These are phyloP conservation scores for Cylindrodendrum hubeiense DNA, from an alignment of 2,329 filamentous ascomycete species.

Conservation along the genomic window DNA sequence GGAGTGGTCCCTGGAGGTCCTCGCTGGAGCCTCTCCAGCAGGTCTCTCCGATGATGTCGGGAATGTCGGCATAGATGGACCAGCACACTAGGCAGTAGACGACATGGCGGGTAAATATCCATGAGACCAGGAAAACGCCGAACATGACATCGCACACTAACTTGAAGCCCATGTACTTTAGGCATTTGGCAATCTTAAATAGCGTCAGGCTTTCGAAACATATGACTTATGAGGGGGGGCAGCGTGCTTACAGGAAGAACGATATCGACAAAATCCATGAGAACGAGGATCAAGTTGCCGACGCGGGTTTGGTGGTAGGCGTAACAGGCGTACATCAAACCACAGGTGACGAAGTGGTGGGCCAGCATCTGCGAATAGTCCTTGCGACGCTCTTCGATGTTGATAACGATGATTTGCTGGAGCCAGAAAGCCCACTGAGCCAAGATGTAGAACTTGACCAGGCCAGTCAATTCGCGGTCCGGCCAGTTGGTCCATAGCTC, in stretches of 20 bases:
- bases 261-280: slow-evolving; percentile 94
- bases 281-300: slow-evolving; percentile 85
- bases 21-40: slow-evolving; percentile 16
- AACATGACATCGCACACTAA: slow-evolving; percentile 84
- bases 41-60: slow-evolving; percentile 14
- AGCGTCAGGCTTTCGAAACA: not conserved
- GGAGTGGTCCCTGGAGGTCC: slow-evolving; percentile 6
- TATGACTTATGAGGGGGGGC: not conserved
- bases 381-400: slow-evolving; percentile 93
- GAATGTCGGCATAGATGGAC: slow-evolving; percentile 58
- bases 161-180: slow-evolving; percentile 87
- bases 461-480: slow-evolving; percentile 75
- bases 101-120: slow-evolving; percentile 85
- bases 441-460: slow-evolving; percentile 90
- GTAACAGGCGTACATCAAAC: slow-evolving; percentile 84
- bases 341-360: slow-evolving; percentile 90
- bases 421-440: slow-evolving; percentile 92
- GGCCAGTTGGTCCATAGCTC: slow-evolving; percentile 90
- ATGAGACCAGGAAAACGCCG: slow-evolving; percentile 84
- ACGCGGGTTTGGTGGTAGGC: slow-evolving; percentile 88
- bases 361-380: slow-evolving; percentile 96
- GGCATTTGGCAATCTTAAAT: slow-evolving; percentile 84
- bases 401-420: slow-evolving; percentile 91
- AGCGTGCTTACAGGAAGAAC: slow-evolving; percentile 78
- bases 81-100: slow-evolving; percentile 84